A percentile compares a stretch with the other conserved stretches of the same genome.
Conservation (phyloP, 306 rosid species). For the Hippophae tibetana region DNA sequence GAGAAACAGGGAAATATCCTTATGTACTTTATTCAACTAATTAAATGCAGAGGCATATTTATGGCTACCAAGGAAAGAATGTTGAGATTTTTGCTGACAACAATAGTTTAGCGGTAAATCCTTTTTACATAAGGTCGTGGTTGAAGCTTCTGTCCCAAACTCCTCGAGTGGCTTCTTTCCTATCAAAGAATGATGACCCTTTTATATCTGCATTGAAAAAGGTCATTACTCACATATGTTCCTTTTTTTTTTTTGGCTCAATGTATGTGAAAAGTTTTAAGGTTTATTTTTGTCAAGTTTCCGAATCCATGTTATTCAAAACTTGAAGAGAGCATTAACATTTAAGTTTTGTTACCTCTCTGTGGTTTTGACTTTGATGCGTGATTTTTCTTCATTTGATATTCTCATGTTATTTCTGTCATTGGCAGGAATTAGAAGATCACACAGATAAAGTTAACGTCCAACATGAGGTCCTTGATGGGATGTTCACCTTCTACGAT, state of each 20-base stretch:
- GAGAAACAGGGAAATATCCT: slow-evolving; percentile 2
- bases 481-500: slow-evolving; percentile 83
- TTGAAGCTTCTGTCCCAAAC: slow-evolving; percentile 74
- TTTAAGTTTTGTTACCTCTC: neutral
- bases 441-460: slow-evolving; percentile 69
- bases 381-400: neutral
- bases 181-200: slow-evolving; percentile 64
- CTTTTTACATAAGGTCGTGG: slow-evolving; percentile 78
- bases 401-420: neutral
- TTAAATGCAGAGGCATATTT: slow-evolving; percentile 81
- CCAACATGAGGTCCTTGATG: slow-evolving; percentile 81
- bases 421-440: slow-evolving; percentile 71
- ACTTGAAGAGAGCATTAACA: no score
- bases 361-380: neutral
- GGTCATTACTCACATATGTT: slow-evolving; percentile 33
- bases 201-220: slow-evolving; percentile 68
- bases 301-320: no score
- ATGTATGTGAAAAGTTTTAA: neutral
- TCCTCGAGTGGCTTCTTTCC: slow-evolving; percentile 93
- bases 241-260: neutral
- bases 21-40: slow-evolving; percentile 9
- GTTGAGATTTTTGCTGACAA: slow-evolving; percentile 67
- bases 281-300: neutral
- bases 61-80: slow-evolving; percentile 72
- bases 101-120: slow-evolving; percentile 85